Base-by-base conservation (phyloP, 2,329 filamentous ascomycete species). In the Diatrype stigma region DNA sequence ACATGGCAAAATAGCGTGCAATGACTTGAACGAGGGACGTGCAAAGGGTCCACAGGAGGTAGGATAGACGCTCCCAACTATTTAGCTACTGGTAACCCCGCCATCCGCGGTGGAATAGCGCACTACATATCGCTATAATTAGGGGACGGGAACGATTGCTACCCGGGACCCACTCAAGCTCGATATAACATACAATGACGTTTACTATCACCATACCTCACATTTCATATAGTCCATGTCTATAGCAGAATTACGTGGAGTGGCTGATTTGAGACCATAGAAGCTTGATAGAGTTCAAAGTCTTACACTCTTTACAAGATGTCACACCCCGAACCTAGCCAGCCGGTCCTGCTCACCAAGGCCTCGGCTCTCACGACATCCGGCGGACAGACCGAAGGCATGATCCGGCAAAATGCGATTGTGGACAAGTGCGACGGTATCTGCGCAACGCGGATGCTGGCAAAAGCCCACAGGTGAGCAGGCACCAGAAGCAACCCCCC, bases 331-430 rank as follows among this genome's bases (percentile, higher is more conserved):
- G 35, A 53, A 23, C 63, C 63, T 8, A 50, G 53, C 35, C 63
- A 64, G 40, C 61, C 62, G 3, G 71, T 77, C 22, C 60, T 68
- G 30, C 57, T 71, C 12, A 67, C 68, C 47, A 65, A 65, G 47
- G 64, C 66, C 49, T 52, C 63, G 12, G 52, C 63, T 26, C 67
- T 77, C 32, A 32, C 60, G 19, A 63, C 64, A 23, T 72, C 66
- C 38, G 74, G 74, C 42, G 71, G 69, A 10, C 77, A 80, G 55
- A 80, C 78, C 1, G 70, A 74, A 45, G 77, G 78, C 56, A 80
- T 81, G 77, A 70, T 73, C 44, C 67, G 77, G 2, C 61, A 66
- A 42, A 63, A 68, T 51, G 78, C 77, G 17, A 73, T 81, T 50
- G 69, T 74, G 7, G 70, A 75, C 58, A 65, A 73, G 56, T 76